Conservation (phyloP, 306 rosid species). For the Lotus japonicus region DNA sequence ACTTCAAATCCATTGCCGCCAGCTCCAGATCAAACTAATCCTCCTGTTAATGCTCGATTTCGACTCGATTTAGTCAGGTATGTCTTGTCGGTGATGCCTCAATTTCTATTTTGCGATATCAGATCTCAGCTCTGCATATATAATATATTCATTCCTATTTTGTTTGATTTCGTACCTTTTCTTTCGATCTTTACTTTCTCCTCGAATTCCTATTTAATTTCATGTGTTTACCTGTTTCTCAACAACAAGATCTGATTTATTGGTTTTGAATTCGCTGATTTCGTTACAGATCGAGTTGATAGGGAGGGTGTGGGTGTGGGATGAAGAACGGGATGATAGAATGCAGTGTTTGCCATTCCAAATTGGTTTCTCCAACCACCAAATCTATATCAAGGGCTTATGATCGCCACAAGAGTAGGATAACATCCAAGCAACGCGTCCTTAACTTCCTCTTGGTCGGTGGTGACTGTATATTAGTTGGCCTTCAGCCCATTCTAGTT, state of each 20-base stretch:
- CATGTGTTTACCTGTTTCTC: conserved; percentile 3
- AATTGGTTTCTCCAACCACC: conserved; percentile 65
- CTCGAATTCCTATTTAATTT: not conserved
- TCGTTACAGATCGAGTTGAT: conserved; percentile 44
- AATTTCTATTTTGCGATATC: conserved; percentile 37
- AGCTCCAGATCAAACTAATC: conserved; percentile 42
- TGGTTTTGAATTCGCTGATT: not conserved
- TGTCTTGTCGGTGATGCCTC: conserved; percentile 20
- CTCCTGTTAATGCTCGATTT: conserved; percentile 34
- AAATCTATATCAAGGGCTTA: conserved; percentile 80
- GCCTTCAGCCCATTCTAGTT: conserved; percentile 96
- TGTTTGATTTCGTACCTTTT: not conserved
- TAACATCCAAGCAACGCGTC: conserved; percentile 75
- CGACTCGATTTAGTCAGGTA: conserved; percentile 35
- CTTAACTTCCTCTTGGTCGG: conserved; percentile 82
- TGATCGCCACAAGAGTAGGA: conserved; percentile 72
- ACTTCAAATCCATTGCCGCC: conserved; percentile 16
- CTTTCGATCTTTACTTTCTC: conserved; percentile 8
- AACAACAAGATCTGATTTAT: conserved; percentile 38
- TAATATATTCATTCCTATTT: no score
- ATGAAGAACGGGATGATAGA: conserved; percentile 89
- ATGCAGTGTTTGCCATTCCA: conserved; percentile 95
- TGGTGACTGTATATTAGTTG: conserved; percentile 94
- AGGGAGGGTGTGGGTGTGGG: no score
- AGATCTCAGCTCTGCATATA: conserved; percentile 48